These are phyloP conservation scores for Hypoxylon fragiforme DNA, from an alignment of 495 filamentous ascomycete species.

Conservation along the genomic window DNA sequence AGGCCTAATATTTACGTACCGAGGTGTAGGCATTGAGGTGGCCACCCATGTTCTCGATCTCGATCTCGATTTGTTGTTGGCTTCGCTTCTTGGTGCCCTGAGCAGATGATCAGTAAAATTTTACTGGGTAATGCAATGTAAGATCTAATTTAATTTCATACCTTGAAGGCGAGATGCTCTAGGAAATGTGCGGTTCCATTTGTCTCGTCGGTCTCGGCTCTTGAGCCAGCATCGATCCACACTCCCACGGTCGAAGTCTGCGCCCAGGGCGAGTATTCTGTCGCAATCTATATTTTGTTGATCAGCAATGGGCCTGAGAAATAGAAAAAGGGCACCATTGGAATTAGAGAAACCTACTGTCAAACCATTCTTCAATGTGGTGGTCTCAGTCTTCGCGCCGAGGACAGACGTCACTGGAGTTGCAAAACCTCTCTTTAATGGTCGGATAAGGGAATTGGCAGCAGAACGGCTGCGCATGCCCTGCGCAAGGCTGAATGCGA, in stretches of 20 bases:
- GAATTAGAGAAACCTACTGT: conserved; percentile 67
- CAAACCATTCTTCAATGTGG: conserved; percentile 94
- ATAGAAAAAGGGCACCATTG: conserved; percentile 30
- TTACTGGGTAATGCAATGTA: neutral
- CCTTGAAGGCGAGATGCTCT: conserved; percentile 99
- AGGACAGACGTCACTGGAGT: conserved; percentile 69
- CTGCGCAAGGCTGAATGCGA: conserved; percentile 86
- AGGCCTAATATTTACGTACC: conserved; percentile 68
- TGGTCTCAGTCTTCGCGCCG: conserved; percentile 83
- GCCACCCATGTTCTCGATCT: conserved; percentile 99
- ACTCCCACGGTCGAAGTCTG: conserved; percentile 98
- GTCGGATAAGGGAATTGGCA: conserved; percentile 70
- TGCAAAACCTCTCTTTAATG: conserved; percentile 80
- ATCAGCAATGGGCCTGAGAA: conserved; percentile 41
- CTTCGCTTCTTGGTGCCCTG: conserved; percentile 88
- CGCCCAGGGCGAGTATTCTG: conserved; percentile 96
- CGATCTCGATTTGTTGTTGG: conserved; percentile 95
- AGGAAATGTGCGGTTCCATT: conserved; percentile 99
- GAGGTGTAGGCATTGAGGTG: conserved; percentile 99
- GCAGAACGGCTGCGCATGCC: conserved; percentile 81
- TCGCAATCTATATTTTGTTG: conserved; percentile 71
- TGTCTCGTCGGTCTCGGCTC: conserved; percentile 96
- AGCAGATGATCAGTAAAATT: conserved; percentile 26
- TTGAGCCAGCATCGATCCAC: conserved; percentile 98
- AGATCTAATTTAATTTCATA: conserved; percentile 43